Percentiles rank a stretch among this genome's conserved stretches.
Conservation (phyloP, 2,329 filamentous ascomycete species). For the Ceratocystis diversiconidia region DNA sequence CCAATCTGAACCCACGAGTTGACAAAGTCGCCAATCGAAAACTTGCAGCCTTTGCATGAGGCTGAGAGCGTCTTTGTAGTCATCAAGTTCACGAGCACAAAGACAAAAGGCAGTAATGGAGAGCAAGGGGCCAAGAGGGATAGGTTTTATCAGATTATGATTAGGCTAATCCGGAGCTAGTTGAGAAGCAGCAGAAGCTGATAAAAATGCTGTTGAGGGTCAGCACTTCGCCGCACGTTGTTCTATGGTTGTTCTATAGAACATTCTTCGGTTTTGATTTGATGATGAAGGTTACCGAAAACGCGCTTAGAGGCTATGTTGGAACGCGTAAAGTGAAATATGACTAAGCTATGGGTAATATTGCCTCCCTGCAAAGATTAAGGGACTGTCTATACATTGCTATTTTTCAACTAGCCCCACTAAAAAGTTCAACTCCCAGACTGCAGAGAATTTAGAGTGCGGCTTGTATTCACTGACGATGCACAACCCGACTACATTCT, state of each 20-base stretch:
- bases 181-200: not conserved
- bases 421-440: constrained; percentile 13
- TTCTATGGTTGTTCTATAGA: not conserved
- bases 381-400: not conserved
- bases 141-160: not conserved
- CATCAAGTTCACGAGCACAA: not conserved
- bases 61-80: constrained; percentile 19
- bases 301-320: not conserved
- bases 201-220: not conserved
- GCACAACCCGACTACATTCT: no score
- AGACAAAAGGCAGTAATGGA: not conserved
- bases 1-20: constrained; percentile 31
- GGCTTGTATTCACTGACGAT: no score
- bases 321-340: constrained; percentile 2
- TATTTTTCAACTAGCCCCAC: constrained; percentile 6
- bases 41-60: constrained; percentile 26
- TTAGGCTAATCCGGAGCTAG: not conserved
- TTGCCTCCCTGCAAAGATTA: not conserved
- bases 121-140: not conserved
- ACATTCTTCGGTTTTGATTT: not conserved
- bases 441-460: constrained; percentile 7
- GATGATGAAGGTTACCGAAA: not conserved
- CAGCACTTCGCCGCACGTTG: not conserved
- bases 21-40: constrained; percentile 23
- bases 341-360: constrained; percentile 9